These are phyloP conservation scores for Kazachstania psychrophila DNA, from an alignment of 805 yeast species.

Conservation along the genomic window DNA sequence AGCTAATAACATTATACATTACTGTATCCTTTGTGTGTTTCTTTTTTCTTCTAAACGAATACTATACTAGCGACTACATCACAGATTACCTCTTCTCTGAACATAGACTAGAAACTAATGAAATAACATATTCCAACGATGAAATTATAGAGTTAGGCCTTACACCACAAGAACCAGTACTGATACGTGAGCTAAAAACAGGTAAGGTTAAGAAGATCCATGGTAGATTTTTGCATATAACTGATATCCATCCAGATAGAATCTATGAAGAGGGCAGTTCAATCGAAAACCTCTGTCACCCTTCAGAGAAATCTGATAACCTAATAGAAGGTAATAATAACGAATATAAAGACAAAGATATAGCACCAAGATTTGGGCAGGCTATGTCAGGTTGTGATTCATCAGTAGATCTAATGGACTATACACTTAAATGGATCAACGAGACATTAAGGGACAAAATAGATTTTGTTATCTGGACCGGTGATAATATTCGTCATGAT, in stretches of 20 bases:
- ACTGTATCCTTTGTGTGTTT: no score
- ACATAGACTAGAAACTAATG: no score
- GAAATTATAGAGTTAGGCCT: conserved; percentile 27
- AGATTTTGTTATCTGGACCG: conserved; percentile 86
- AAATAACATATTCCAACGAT: background rate
- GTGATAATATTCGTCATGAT: conserved; percentile 81
- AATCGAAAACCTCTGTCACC: conserved; percentile 49
- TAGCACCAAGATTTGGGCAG: conserved; percentile 63
- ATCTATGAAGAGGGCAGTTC: conserved; percentile 45
- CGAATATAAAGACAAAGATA: conserved; percentile 26
- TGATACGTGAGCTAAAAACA: conserved; percentile 9
- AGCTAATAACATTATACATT: no score
- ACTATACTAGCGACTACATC: no score
- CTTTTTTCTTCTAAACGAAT: no score
- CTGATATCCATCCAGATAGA: conserved; percentile 82
- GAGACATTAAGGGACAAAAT: conserved; percentile 61
- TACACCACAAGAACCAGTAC: conserved; percentile 34
- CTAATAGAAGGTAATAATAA: background rate
- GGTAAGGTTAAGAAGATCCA: conserved; percentile 33
- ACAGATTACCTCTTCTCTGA: no score
- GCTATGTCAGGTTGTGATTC: conserved; percentile 73
- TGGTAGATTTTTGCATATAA: conserved; percentile 77
- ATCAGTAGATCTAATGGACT: conserved; percentile 50
- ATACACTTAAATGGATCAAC: conserved; percentile 59
- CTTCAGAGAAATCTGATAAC: conserved; percentile 7